Evolutionary conservation across 129 eudicot genomes (phyloP).

Genomic region (Pittosporum tobira): DNA sequence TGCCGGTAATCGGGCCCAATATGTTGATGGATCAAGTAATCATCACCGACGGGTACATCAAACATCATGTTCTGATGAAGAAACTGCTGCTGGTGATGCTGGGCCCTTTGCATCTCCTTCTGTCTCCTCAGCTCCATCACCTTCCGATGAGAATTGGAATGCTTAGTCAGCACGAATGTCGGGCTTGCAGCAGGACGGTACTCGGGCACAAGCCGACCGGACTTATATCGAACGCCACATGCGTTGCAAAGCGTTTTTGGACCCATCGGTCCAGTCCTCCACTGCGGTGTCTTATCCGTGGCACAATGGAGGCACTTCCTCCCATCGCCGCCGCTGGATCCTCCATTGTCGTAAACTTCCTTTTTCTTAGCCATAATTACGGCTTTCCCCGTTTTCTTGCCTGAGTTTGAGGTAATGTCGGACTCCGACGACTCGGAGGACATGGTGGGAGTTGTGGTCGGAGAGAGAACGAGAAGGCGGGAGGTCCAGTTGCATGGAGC

Average conservation of each 20-base stretch:
- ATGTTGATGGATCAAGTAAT: constrained; percentile 72
- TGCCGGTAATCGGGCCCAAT: constrained; percentile 55
- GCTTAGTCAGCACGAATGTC: constrained; percentile 55
- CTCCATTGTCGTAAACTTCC: constrained; percentile 10
- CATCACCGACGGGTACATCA: constrained; percentile 44
- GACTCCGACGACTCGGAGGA: constrained; percentile 41
- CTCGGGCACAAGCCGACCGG: constrained; percentile 80
- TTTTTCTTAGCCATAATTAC: constrained; percentile 36
- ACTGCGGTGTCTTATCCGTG: constrained; percentile 85
- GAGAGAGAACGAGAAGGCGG: constrained; percentile 35
- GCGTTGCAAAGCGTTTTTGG: no score
- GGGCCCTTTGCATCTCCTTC: constrained; percentile 40
- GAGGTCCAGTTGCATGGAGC: constrained; percentile 71
- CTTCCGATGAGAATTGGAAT: constrained; percentile 81
- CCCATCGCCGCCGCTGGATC: constrained; percentile 24
- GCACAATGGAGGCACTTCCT: constrained; percentile 76
- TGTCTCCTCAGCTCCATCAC: constrained; percentile 75
- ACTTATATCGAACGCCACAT: no score
- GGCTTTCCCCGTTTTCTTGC: constrained; percentile 23
- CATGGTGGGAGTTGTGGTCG: neutral
- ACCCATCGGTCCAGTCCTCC: constrained; percentile 89
- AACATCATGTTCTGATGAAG: constrained; percentile 47
- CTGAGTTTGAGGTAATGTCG: constrained; percentile 22
- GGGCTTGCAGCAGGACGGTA: constrained; percentile 90
- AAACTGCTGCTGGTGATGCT: constrained; percentile 33